A percentile compares a stretch with the other conserved stretches of the same genome.
Conservation (phyloP, 177 flowering plant species). For the Vitis hybrid region DNA sequence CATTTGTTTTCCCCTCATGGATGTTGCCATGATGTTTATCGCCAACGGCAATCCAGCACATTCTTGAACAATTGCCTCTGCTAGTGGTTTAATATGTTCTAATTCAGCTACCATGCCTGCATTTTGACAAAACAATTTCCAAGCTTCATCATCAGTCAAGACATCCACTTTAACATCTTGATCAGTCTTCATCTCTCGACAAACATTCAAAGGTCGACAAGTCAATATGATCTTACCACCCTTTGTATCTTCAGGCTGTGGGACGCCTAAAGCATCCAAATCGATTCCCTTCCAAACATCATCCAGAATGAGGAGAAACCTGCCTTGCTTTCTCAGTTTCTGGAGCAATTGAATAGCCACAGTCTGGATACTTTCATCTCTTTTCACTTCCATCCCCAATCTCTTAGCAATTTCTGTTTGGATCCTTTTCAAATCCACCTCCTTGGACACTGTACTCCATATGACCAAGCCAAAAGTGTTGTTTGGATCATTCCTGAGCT, state of each 20-base stretch:
- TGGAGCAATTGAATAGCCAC: not conserved
- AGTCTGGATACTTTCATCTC: constrained; percentile 1
- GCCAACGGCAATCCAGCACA: constrained; percentile 26
- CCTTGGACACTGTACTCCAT: constrained; percentile 16
- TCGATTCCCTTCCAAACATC: constrained; percentile 24
- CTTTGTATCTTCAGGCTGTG: not conserved
- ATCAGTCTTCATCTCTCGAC: constrained; percentile 21
- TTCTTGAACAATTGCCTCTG: constrained; percentile 8
- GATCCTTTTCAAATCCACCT: constrained; percentile 5
- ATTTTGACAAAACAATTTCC: constrained; percentile 14
- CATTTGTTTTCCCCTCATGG: constrained; percentile 15
- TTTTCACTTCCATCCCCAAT: constrained; percentile 9
- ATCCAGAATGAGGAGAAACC: constrained; percentile 17
- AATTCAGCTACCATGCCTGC: constrained; percentile 11
- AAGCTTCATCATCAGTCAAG: constrained; percentile 17
- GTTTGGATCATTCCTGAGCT: constrained; percentile 6
- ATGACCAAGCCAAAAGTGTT: constrained; percentile 15
- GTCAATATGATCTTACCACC: constrained; percentile 17
- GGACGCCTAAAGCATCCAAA: constrained; percentile 17
- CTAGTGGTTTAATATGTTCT: constrained; percentile 1
- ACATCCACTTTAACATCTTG: constrained; percentile 10
- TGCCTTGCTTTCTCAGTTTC: constrained; percentile 1
- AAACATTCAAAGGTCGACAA: constrained; percentile 10
- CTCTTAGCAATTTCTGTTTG: constrained; percentile 18
- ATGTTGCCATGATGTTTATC: constrained; percentile 9